phyloP scores from a whole-genome alignment of 2,329 filamentous ascomycete genomes.

The Xylaria sp. region DNA sequence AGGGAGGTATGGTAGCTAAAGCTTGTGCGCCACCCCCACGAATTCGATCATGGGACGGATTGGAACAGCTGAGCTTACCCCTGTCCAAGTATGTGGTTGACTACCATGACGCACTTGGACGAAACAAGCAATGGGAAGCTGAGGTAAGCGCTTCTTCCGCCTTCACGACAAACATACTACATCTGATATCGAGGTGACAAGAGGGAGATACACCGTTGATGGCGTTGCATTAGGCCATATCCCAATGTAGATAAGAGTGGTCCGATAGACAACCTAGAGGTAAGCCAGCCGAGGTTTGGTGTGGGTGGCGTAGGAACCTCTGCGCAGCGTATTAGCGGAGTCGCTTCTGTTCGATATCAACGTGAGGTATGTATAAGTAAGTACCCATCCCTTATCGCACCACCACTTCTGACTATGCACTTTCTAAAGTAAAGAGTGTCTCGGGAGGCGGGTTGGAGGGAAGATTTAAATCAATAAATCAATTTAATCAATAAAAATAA shows the following conservation, averaged over 20 bases:
- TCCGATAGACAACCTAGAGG: background rate
- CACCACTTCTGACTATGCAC: background rate
- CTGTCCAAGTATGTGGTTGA: conserved; percentile 21
- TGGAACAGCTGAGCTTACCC: conserved; percentile 32
- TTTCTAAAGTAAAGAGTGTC: background rate
- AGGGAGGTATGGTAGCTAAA: conserved; percentile 1
- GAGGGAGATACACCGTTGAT: background rate
- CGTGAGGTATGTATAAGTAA: too few species aligned
- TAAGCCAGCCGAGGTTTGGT: conserved; percentile 1
- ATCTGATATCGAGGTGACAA: background rate
- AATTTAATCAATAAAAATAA: background rate
- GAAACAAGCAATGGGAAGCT: conserved; percentile 28
- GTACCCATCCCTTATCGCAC: conserved; percentile 8
- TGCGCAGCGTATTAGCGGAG: conserved; percentile 10
- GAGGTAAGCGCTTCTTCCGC: conserved; percentile 31
- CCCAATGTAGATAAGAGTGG: conserved; percentile 9
- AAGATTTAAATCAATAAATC: background rate
- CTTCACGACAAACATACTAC: conserved; percentile 7
- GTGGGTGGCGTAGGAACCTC: conserved; percentile 3
- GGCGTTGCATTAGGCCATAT: background rate
- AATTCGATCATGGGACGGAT: conserved; percentile 27
- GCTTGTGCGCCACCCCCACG: conserved; percentile 25
- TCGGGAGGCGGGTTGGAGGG: conserved; percentile 2
- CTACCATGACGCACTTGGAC: conserved; percentile 29
- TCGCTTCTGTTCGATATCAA: background rate